Evolutionary conservation across 2,329 filamentous ascomycete species (phyloP), one percentile per base, ranked within the genome.

Genomic region (Ophiobolus disseminans): DNA sequence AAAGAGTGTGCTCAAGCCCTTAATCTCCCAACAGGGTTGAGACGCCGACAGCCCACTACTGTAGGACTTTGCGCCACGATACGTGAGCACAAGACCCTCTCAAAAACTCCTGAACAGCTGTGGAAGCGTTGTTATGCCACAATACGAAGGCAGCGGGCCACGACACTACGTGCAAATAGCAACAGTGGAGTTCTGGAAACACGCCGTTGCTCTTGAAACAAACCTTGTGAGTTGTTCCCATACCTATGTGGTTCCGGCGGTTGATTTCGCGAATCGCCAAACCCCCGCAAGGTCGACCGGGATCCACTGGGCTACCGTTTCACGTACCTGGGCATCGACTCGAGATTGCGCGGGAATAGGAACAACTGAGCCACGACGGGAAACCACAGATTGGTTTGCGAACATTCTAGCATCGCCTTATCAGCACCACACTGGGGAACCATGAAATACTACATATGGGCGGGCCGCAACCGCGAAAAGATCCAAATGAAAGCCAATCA

Each of bases 241-340:
- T 14, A 20, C n/a, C 23, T 22, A 17, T 26, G 14, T 28, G 35
- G n/a, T n/a, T 31, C 38, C 25, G 23, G 25, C 25, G 36, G 40
- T 38, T 47, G 25, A 45, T 43, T 36, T 51, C 46, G 41, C 37
- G 41, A 53, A 52, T 49, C 45, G 50, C 34, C 38, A 39, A 26
- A 46, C 38, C 44, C 50, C 48, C 42, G 48, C 45, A 46, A 44
- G 36, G 40, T 26, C 52, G 37, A 44, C 35, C 40, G 21, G 30
- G 20, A 22, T 39, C 30, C 20, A 39, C 40, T 50, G 20, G 52
- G 53, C 58, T 58, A 60, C 63, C 42, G 64, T 66, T 68, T 68
- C 59, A 62, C 35, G 45, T 59, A 47, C 50, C 55, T 50, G 45
- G 34, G 36, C 19, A 21, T 32, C 50, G 42, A 26, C 48, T 53